These are phyloP conservation scores for Meyerozyma carpophila DNA, from an alignment of 1,139 yeast genomes.

Conservation along the genomic window DNA sequence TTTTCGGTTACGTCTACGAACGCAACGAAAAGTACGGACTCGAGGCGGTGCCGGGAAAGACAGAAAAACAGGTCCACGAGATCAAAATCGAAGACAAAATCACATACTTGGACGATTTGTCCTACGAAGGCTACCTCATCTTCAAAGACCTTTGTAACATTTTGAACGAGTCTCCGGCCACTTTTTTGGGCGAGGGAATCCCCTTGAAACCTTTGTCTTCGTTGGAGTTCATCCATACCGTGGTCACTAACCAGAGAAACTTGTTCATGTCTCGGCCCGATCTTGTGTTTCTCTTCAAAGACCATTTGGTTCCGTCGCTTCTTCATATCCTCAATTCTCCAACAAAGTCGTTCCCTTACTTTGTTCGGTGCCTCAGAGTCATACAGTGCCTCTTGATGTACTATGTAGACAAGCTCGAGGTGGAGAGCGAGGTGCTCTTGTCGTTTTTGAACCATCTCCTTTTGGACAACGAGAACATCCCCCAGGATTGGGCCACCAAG, in stretches of 20 bases:
- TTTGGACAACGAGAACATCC: constrained; percentile 19
- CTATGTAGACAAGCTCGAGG: constrained; percentile 55
- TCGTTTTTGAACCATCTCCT: constrained; percentile 68
- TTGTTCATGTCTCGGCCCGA: constrained; percentile 60
- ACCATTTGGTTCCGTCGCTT: constrained; percentile 68
- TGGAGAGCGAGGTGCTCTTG: constrained; percentile 77
- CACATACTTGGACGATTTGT: constrained; percentile 42
- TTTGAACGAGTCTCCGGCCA: constrained; percentile 54
- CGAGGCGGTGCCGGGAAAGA: constrained; percentile 4
- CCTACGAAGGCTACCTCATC: constrained; percentile 65
- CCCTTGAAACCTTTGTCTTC: constrained; percentile 64
- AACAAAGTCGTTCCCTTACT: constrained; percentile 57
- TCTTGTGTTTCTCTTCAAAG: constrained; percentile 58
- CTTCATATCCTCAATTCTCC: constrained; percentile 60
- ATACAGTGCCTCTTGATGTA: constrained; percentile 55
- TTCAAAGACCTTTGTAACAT: constrained; percentile 68
- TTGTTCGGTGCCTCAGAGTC: constrained; percentile 70
- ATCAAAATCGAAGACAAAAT: constrained; percentile 40
- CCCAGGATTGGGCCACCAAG: constrained; percentile 4
- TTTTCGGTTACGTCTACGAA: constrained; percentile 74
- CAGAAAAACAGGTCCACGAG: constrained; percentile 16
- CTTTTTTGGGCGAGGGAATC: constrained; percentile 38
- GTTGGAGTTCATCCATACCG: constrained; percentile 74
- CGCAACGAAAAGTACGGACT: constrained; percentile 18
- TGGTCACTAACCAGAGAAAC: constrained; percentile 48